Conservation (phyloP, 768 basidiomycete species). For the Infundibulicybe gibba region DNA sequence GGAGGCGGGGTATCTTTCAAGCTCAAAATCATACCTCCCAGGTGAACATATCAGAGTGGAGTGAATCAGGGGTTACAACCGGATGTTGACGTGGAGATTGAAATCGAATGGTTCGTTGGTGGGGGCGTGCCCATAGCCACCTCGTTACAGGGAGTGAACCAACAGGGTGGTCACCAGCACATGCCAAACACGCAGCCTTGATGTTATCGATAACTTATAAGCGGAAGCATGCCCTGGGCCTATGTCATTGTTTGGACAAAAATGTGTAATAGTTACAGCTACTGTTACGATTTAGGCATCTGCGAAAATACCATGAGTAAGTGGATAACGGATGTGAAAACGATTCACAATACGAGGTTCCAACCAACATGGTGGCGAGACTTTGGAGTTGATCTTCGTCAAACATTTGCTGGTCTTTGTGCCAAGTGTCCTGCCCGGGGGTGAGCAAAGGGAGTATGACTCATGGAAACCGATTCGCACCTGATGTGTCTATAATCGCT, state of each 20-base stretch:
- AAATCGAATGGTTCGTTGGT: too few species aligned
- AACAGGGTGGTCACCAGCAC: background rate
- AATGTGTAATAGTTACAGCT: background rate
- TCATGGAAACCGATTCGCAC: slow-evolving; percentile 25
- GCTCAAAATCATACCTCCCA: too few species aligned
- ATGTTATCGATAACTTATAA: background rate
- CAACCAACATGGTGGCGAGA: slow-evolving; percentile 84
- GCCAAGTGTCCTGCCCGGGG: slow-evolving; percentile 76
- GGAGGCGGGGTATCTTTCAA: too few species aligned
- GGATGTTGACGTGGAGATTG: too few species aligned
- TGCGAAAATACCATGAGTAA: slow-evolving; percentile 1
- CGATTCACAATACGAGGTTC: slow-evolving; percentile 79
- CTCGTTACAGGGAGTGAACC: background rate
- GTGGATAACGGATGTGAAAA: too few species aligned
- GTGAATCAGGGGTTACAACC: too few species aligned
- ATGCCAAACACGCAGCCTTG: background rate
- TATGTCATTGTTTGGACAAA: background rate
- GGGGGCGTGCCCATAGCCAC: too few species aligned
- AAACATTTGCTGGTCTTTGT: slow-evolving; percentile 82
- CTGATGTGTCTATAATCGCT: slow-evolving; percentile 52
- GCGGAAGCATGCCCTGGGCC: background rate
- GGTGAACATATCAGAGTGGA: too few species aligned
- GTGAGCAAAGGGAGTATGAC: slow-evolving; percentile 8
- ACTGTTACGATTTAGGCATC: slow-evolving; percentile 6
- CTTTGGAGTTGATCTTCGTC: slow-evolving; percentile 88